These are phyloP conservation scores for Apophysomyces ossiformis DNA, from an alignment of 371 early-diverging fungal species.

Conservation along the genomic window DNA sequence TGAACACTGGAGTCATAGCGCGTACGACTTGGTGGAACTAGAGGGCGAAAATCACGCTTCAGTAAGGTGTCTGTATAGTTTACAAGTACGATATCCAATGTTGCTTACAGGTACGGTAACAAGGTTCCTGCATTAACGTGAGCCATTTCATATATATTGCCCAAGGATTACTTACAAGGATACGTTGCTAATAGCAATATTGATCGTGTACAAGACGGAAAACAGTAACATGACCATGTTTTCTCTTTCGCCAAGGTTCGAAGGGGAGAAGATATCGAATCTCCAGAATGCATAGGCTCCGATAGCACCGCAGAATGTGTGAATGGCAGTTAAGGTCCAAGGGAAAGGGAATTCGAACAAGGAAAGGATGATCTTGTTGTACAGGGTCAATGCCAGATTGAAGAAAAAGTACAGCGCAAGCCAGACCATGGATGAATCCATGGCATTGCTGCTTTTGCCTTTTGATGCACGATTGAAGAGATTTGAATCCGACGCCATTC, in stretches of 20 bases:
- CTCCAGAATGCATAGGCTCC: slow-evolving; percentile 64
- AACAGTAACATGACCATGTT: slow-evolving; percentile 76
- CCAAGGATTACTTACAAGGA: slow-evolving; percentile 67
- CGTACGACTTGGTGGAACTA: slow-evolving; percentile 90
- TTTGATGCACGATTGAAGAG: slow-evolving; percentile 17
- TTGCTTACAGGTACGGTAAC: slow-evolving; percentile 50
- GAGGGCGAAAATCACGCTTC: neutral
- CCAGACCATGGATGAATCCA: slow-evolving; percentile 63
- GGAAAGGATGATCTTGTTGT: slow-evolving; percentile 85
- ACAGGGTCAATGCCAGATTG: slow-evolving; percentile 82
- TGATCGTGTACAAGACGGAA: slow-evolving; percentile 86
- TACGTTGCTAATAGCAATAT: slow-evolving; percentile 88
- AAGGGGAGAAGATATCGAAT: slow-evolving; percentile 65
- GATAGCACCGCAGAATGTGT: slow-evolving; percentile 74
- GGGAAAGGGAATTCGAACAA: slow-evolving; percentile 81
- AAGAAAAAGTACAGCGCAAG: slow-evolving; percentile 77
- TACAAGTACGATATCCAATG: neutral
- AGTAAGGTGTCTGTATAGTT: neutral
- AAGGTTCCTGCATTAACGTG: slow-evolving; percentile 33
- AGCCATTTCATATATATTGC: neutral
- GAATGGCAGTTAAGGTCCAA: slow-evolving; percentile 89
- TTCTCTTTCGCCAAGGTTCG: slow-evolving; percentile 64
- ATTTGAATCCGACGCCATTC: slow-evolving; percentile 27
- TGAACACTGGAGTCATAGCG: slow-evolving; percentile 86
- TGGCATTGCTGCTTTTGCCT: neutral